Conservation (phyloP, 116 monocot species). For the Papilionanthe hybrid region DNA sequence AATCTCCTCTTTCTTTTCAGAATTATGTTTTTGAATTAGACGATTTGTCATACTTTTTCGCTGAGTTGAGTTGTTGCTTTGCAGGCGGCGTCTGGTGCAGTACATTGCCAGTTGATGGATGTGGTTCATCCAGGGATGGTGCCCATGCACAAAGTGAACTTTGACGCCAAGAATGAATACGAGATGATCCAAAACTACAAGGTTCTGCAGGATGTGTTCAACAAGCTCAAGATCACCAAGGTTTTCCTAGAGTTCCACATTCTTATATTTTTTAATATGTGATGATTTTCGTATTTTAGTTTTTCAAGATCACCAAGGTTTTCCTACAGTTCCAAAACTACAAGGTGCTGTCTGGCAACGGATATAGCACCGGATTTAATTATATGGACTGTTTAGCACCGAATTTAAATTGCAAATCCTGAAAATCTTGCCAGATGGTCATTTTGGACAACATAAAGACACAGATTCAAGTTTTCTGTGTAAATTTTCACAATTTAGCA, state of each 20-base stretch:
- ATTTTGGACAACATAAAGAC: too few relatives aligned
- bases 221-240: slow-evolving; percentile 98
- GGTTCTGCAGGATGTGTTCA: slow-evolving; percentile 96
- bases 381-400: too few relatives aligned
- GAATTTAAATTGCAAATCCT: too few relatives aligned
- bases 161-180: slow-evolving; percentile 96
- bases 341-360: too few relatives aligned
- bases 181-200: slow-evolving; percentile 99
- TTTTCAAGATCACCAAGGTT: too few relatives aligned
- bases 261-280: neutral
- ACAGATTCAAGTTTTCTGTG: too few relatives aligned
- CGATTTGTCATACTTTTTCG: neutral
- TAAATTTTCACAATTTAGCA: too few relatives aligned
- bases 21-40: neutral
- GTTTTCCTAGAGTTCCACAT: slow-evolving; percentile 16
- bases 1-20: neutral
- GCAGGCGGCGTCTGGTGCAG: slow-evolving; percentile 88
- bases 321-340: too few relatives aligned
- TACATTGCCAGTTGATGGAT: slow-evolving; percentile 97
- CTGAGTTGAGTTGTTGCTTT: neutral
- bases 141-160: slow-evolving; percentile 99
- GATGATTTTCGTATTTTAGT: too few relatives aligned
- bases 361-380: too few relatives aligned
- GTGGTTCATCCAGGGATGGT: slow-evolving; percentile 78
- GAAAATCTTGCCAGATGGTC: too few relatives aligned